Evolutionary conservation across 305 asterid species (phyloP).

Genomic region (Fraxinus velutina): DNA sequence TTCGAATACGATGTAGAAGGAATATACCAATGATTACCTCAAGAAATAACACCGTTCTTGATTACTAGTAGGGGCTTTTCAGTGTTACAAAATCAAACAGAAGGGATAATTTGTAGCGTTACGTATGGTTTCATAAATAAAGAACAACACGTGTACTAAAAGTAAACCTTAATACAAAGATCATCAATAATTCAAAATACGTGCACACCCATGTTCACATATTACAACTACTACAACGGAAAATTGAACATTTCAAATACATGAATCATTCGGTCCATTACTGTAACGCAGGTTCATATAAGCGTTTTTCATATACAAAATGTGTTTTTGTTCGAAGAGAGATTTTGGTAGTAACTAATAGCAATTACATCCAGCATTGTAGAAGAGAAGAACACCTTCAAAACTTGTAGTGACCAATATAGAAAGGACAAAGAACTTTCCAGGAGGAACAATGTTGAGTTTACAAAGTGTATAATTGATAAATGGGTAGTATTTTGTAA

Average conservation of each 20-base stretch:
- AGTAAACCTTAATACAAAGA: neutral
- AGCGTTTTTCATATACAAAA: too few relatives aligned
- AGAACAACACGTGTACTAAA: neutral
- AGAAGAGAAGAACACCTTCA: too few relatives aligned
- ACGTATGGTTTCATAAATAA: neutral
- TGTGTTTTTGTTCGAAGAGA: neutral
- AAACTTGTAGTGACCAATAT: neutral
- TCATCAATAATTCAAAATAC: neutral
- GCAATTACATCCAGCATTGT: neutral
- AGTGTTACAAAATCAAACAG: neutral
- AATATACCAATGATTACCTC: neutral
- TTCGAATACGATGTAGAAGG: neutral
- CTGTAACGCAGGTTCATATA: neutral
- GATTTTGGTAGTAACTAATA: neutral
- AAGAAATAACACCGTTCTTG: neutral
- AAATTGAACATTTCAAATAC: neutral
- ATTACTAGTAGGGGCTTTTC: neutral
- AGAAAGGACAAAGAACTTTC: too few relatives aligned
- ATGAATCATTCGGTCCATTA: neutral
- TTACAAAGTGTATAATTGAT: too few relatives aligned
- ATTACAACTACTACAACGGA: neutral
- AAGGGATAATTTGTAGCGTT: neutral
- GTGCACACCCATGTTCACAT: neutral
- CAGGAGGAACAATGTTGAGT: neutral
- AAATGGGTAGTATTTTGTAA: neutral